Percentiles rank a stretch among this genome's conserved stretches.
These are phyloP conservation scores for Saccharomycopsis phalli DNA, from an alignment of 1,139 yeast genomes.

Conservation along the genomic window DNA sequence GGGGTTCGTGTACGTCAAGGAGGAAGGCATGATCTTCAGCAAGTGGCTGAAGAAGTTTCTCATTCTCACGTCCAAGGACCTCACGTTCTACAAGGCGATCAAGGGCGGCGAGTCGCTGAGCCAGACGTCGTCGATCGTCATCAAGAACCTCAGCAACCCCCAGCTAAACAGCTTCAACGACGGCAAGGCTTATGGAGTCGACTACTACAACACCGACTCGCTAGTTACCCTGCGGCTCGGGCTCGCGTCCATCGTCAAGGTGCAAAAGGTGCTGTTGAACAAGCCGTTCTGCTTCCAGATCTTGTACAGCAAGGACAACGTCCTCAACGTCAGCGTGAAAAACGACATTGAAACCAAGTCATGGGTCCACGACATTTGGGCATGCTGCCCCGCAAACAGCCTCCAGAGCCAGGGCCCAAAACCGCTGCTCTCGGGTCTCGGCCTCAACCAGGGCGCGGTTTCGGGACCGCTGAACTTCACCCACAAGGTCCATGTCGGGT, in stretches of 20 bases:
- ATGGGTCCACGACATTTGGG: constrained; percentile 19
- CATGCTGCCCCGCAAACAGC: constrained; percentile 19
- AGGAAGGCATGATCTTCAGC: constrained; percentile 20
- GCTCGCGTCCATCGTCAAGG: constrained; percentile 8
- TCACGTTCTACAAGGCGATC: constrained; percentile 19
- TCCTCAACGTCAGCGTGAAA: constrained; percentile 12
- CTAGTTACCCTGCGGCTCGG: constrained; percentile 13
- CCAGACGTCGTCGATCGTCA: constrained; percentile 7
- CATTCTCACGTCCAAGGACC: constrained; percentile 18
- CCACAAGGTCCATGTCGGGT: constrained; percentile 57
- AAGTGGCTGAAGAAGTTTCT: constrained; percentile 20
- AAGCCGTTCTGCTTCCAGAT: constrained; percentile 19
- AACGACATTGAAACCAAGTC: constrained; percentile 19
- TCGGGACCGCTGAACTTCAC: constrained; percentile 73
- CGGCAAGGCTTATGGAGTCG: constrained; percentile 21
- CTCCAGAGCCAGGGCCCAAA: constrained; percentile 14
- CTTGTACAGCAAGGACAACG: constrained; percentile 10
- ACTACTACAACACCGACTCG: constrained; percentile 19
- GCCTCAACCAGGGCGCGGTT: constrained; percentile 30
- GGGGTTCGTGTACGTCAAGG: constrained; percentile 19
- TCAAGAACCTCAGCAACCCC: constrained; percentile 20
- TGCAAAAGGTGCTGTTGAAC: constrained; percentile 14
- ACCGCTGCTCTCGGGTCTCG: background rate
- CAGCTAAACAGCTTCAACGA: constrained; percentile 18
- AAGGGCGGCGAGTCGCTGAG: constrained; percentile 10